A percentile compares a stretch with the other conserved stretches of the same genome.
Evolutionary conservation across 805 yeast species (phyloP).

Genomic region (Monosporozyma aerobia): DNA sequence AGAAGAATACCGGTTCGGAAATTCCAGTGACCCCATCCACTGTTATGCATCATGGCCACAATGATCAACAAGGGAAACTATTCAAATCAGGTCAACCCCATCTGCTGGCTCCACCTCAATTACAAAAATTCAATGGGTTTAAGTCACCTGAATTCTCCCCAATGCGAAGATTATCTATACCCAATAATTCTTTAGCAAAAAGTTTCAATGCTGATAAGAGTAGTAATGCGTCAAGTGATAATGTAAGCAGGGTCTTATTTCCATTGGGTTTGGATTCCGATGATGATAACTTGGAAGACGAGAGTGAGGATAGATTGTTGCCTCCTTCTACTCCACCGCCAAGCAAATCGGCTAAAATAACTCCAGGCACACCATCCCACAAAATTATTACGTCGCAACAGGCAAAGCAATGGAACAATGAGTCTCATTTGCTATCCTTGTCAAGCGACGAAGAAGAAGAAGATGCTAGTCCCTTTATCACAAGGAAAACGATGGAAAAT

Average conservation of each 20-base stretch:
- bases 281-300: slow-evolving; percentile 2
- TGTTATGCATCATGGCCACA: not conserved
- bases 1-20: slow-evolving; percentile 1
- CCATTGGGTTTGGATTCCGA: slow-evolving; percentile 10
- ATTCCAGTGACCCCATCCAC: slow-evolving; percentile 24
- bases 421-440: slow-evolving; percentile 5
- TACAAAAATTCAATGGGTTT: slow-evolving; percentile 13
- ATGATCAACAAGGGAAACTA: slow-evolving; percentile 1
- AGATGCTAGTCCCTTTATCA: slow-evolving; percentile 21
- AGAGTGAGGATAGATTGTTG: slow-evolving; percentile 4
- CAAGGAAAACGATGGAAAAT: slow-evolving; percentile 9
- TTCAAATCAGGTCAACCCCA: slow-evolving; percentile 10
- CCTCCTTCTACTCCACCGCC: slow-evolving; percentile 1
- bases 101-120: slow-evolving; percentile 10
- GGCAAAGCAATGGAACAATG: slow-evolving; percentile 30
- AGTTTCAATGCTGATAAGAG: slow-evolving; percentile 3
- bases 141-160: slow-evolving; percentile 30
- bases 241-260: slow-evolving; percentile 21
- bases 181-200: slow-evolving; percentile 2
- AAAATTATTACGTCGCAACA: slow-evolving; percentile 28
- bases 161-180: slow-evolving; percentile 9
- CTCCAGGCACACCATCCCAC: slow-evolving; percentile 31
- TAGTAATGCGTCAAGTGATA: not conserved
- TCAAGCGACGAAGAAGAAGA: slow-evolving; percentile 4
- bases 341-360: slow-evolving; percentile 5